Base-by-base conservation (phyloP, 1,284 basidiomycete species). In the Boletus mariae region DNA sequence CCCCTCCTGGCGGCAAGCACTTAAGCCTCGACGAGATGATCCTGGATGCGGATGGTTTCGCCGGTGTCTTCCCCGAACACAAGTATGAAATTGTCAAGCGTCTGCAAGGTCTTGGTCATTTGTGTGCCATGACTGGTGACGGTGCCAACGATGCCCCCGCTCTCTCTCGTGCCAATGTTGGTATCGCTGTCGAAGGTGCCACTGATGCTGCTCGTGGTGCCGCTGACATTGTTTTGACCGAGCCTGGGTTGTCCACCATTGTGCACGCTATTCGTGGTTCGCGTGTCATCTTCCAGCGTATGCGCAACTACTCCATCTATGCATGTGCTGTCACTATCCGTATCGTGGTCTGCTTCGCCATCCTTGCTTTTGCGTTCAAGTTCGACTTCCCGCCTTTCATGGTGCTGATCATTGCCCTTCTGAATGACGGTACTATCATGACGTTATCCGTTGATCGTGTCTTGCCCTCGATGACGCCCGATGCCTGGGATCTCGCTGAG, bases 331-430 rank as follows among this genome's bases (percentile, higher is more conserved):
- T 97, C 67, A 96, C 94, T 59, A 97, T 97, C 75, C 94, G 95
- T 90, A 95, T 98, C 72, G 94, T 98, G 62, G 90, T 97, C 62
- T 95, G 92, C 75, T 98, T 98, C 77, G 85, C 94, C 63, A 86
- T 98, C 75, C 83, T 98, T 70, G 90, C 92, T 49, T 98, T 98
- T 71, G 89, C 88, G 55, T 98, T 94, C 87, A 86, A 90, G 79
- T 94, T 94, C 74, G 90, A 96, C 75, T 98, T 98, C 92, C 95
- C 95, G 66, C 94, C 95, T 15, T 98, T 98, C 86, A 98, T 98
- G 95, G 87, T 98, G 60, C 89, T 98, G 73, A 92, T 98, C 74
- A 96, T 98, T 62, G 94, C 95, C 57, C 82, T 98, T 50, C 79
- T 98, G 63, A 98, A 98, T 75, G 95, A 98, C 71, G 95, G 95